Evolutionary conservation across 768 basidiomycete species (phyloP).

Genomic region (Podaxis pistillaris): DNA sequence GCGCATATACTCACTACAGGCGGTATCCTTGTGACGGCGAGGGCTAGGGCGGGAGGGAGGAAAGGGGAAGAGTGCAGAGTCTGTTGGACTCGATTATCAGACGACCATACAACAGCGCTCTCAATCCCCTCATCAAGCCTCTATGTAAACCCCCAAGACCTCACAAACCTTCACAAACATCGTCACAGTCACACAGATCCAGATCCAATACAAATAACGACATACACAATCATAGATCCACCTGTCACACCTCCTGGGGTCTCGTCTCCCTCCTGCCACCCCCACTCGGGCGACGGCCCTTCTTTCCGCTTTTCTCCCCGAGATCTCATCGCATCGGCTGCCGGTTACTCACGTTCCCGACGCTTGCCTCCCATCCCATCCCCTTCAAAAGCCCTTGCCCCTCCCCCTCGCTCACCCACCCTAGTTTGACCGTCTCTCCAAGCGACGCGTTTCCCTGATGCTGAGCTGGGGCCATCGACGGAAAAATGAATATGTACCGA

Average conservation of each 20-base stretch:
- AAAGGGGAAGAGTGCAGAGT: conserved; percentile 17
- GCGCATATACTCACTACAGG: conserved; percentile 37
- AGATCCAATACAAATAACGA: conserved; percentile 2
- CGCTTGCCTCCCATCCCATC: not conserved
- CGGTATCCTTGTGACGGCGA: conserved; percentile 48
- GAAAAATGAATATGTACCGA: not conserved
- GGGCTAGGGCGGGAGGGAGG: conserved; percentile 34
- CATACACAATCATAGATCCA: conserved; percentile 11
- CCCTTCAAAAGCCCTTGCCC: conserved; percentile 3
- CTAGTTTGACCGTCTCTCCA: not conserved
- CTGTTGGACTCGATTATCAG: conserved; percentile 16
- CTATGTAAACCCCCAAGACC: conserved; percentile 7
- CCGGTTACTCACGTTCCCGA: not conserved
- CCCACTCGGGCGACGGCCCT: conserved; percentile 12
- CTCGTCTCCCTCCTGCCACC: not conserved
- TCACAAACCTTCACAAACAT: not conserved
- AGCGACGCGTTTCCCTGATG: not conserved
- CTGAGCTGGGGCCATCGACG: not conserved
- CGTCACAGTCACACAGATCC: conserved; percentile 9
- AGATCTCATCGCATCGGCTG: conserved; percentile 13
- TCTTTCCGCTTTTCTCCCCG: conserved; percentile 2
- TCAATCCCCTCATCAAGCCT: conserved; percentile 4
- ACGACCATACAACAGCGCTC: conserved; percentile 14
- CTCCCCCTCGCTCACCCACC: not conserved
- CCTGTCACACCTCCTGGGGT: conserved; percentile 10